Conservation (phyloP, 805 yeast species). For the Yamadazyma insecticola region DNA sequence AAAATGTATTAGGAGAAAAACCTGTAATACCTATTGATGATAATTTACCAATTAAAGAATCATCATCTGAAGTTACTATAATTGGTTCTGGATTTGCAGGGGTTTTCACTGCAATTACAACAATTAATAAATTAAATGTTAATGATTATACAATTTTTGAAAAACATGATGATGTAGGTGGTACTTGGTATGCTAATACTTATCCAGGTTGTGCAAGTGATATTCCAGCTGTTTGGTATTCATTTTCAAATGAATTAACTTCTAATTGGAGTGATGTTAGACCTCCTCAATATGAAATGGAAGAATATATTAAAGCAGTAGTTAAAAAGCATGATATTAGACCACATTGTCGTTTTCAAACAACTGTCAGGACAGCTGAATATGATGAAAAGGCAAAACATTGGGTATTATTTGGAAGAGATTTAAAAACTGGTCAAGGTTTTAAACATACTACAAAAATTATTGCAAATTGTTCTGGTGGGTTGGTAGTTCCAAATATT, state of each 20-base stretch:
- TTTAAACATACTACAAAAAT: slow-evolving; percentile 25
- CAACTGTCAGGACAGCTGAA: slow-evolving; percentile 15
- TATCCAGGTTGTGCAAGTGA: slow-evolving; percentile 44
- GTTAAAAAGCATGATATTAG: slow-evolving; percentile 23
- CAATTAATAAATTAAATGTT: slow-evolving; percentile 19
- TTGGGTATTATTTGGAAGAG: slow-evolving; percentile 26
- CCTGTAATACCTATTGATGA: slow-evolving; percentile 14
- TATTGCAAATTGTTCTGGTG: slow-evolving; percentile 27
- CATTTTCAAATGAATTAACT: slow-evolving; percentile 28
- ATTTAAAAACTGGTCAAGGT: slow-evolving; percentile 25
- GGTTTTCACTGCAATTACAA: slow-evolving; percentile 25
- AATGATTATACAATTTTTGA: slow-evolving; percentile 33
- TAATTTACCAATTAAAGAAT: slow-evolving; percentile 16
- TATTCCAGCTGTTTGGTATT: slow-evolving; percentile 41
- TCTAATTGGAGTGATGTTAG: slow-evolving; percentile 32
- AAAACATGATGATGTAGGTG: slow-evolving; percentile 36
- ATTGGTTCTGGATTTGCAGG: slow-evolving; percentile 42
- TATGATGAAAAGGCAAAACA: slow-evolving; percentile 20
- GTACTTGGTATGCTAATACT: slow-evolving; percentile 43
- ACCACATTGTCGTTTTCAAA: slow-evolving; percentile 18
- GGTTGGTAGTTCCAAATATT: slow-evolving; percentile 32
- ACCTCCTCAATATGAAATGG: slow-evolving; percentile 40
- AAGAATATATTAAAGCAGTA: slow-evolving; percentile 34
- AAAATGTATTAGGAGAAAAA: slow-evolving; percentile 20
- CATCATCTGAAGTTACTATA: slow-evolving; percentile 28